phyloP scores from a whole-genome alignment of 1,284 basidiomycete genomes.

The Volvariella surrecta region DNA sequence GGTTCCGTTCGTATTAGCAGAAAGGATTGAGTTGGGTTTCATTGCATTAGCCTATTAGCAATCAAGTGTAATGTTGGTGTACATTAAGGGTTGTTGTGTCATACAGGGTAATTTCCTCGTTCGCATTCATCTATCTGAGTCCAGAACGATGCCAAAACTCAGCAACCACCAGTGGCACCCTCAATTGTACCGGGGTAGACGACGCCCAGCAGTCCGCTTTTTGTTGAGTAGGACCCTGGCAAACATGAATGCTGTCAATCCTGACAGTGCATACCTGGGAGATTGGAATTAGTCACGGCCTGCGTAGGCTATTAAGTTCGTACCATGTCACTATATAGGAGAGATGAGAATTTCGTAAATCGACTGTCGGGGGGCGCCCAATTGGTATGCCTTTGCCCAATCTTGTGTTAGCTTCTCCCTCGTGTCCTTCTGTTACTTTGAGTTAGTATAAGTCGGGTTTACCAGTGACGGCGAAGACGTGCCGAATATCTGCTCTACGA shows the following conservation, averaged over 20 bases:
- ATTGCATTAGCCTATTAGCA: constrained; percentile 2
- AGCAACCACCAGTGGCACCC: too few species aligned
- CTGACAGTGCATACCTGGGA: constrained; percentile 64
- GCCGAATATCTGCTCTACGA: constrained; percentile 85
- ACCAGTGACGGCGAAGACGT: constrained; percentile 16
- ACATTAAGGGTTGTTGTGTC: too few species aligned
- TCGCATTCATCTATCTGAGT: too few species aligned
- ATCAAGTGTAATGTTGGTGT: not conserved
- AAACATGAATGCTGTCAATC: constrained; percentile 59
- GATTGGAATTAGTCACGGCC: constrained; percentile 2
- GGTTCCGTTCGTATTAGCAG: constrained; percentile 61
- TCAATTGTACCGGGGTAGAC: constrained; percentile 24
- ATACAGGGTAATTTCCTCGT: too few species aligned
- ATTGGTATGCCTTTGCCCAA: constrained; percentile 77
- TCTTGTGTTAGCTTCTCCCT: constrained; percentile 56
- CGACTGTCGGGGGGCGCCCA: constrained; percentile 78
- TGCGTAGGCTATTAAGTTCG: constrained; percentile 12
- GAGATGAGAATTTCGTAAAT: constrained; percentile 90
- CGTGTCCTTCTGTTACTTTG: constrained; percentile 64
- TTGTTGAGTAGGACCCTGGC: constrained; percentile 44
- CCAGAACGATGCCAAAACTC: too few species aligned
- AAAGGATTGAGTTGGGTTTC: constrained; percentile 20
- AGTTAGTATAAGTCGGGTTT: constrained; percentile 8
- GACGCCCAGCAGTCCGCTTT: constrained; percentile 29
- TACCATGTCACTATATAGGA: constrained; percentile 97